Evolutionary conservation across 2,329 filamentous ascomycete species (phyloP), one percentile per base, ranked within the genome.

Genomic region (Penicillium sp.): DNA sequence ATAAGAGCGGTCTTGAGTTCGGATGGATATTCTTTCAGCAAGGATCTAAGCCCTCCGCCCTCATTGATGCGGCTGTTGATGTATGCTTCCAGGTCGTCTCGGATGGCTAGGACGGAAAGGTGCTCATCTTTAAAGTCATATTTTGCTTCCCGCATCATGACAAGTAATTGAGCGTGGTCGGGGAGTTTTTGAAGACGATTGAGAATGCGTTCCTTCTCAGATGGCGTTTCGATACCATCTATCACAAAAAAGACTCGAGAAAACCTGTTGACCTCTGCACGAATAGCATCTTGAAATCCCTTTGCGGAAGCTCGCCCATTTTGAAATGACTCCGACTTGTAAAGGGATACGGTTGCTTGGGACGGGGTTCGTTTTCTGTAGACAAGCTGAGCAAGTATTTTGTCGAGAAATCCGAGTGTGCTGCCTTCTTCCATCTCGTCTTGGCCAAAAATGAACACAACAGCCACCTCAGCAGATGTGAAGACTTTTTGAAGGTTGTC

Each of bases 111-210:
- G n/a, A 42, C 40, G 8, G 40, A 42, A 42, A 42, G 40, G 12
- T 42, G 40, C n/a, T 42, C 40, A 12, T 42, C 40, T 42, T 22
- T 42, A 10, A 59, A 61, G 6, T 50, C 40, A 13, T 65, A 53
- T 6, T 56, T 62, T 0, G 44, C 50, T 17, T 35, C 59, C 22
- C 55, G 58, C 44, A 56, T 45, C 33, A 73, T 76, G 4, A 76
- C 57, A 6, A 76, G 56, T 33, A 75, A 65, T 37, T 76, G 74
- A 8, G 68, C 65, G 17, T 76, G 73, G 2, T 73, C 65, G 0
- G 74, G 74, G 1, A 76, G 68, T 50, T 74, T 75, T 22, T 76
- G 71, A 19, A 76, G 66, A 1, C 73, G 69, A 24, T 40, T 59
- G 5, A 76, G 44, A 3, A 75, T 65, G 2, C 73, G 67, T 1